Evolutionary conservation across 2,329 filamentous ascomycete species (phyloP).

Genomic region (Fusarium sp.): DNA sequence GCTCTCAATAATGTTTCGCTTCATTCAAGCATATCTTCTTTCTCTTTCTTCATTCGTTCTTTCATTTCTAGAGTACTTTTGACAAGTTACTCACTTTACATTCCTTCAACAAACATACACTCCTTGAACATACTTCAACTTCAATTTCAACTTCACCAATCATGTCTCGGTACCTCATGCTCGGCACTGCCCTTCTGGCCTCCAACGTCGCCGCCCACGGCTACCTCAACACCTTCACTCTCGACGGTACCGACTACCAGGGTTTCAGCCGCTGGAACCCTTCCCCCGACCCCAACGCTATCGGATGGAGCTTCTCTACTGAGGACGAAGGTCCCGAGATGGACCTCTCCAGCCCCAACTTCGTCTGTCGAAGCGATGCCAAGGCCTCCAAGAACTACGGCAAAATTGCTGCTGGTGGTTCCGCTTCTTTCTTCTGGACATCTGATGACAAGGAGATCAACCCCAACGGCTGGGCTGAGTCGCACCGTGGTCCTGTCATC

Average conservation of each 20-base stretch:
- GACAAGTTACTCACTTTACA: slow-evolving; percentile 10
- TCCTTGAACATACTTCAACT: neutral
- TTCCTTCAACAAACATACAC: neutral
- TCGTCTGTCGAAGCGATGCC: slow-evolving; percentile 58
- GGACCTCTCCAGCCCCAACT: slow-evolving; percentile 53
- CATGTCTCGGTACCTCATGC: slow-evolving; percentile 30
- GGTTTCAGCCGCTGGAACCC: slow-evolving; percentile 49
- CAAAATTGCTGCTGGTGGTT: slow-evolving; percentile 53
- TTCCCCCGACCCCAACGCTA: slow-evolving; percentile 47
- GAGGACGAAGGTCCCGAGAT: slow-evolving; percentile 63
- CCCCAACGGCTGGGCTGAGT: slow-evolving; percentile 48
- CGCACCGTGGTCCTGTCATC: slow-evolving; percentile 53
- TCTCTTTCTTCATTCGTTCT: neutral
- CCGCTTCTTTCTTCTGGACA: slow-evolving; percentile 56
- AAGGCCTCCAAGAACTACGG: slow-evolving; percentile 53
- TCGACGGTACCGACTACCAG: slow-evolving; percentile 51
- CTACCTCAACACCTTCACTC: slow-evolving; percentile 40
- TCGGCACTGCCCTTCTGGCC: slow-evolving; percentile 29
- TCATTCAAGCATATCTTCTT: neutral
- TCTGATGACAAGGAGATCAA: slow-evolving; percentile 46
- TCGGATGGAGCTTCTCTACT: slow-evolving; percentile 57
- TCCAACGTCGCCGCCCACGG: slow-evolving; percentile 43
- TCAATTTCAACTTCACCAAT: neutral
- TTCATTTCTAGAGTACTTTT: slow-evolving; percentile 9
- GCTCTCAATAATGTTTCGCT: neutral